Evolutionary conservation across 2,329 filamentous ascomycete species (phyloP).

Genomic region (Exophiala calicioides): DNA sequence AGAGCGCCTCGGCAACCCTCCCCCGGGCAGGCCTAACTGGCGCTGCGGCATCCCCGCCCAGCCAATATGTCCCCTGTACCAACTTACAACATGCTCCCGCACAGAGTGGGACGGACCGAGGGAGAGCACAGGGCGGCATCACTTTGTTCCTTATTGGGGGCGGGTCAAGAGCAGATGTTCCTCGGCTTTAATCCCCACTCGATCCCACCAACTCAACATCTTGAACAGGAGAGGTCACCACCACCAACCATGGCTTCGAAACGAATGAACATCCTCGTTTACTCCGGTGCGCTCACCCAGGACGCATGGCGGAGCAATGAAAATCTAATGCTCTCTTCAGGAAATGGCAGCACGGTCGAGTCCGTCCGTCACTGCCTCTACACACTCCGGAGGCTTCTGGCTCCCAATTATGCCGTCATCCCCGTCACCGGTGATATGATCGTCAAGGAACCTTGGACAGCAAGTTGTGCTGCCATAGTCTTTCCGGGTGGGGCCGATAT

Average conservation of each 20-base stretch:
- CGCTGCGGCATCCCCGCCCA: too few species aligned
- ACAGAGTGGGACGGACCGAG: too few species aligned
- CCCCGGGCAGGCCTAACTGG: too few species aligned
- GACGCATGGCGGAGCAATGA: conserved; percentile 32
- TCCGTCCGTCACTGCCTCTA: conserved; percentile 89
- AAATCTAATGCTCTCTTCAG: conserved; percentile 50
- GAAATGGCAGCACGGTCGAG: conserved; percentile 80
- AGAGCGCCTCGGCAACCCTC: too few species aligned
- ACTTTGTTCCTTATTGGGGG: too few species aligned
- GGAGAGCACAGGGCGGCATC: too few species aligned
- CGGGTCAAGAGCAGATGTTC: too few species aligned
- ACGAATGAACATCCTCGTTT: conserved; percentile 88
- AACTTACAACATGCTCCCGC: too few species aligned
- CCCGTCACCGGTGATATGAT: conserved; percentile 76
- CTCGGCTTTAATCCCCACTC: neutral
- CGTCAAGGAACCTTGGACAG: conserved; percentile 86
- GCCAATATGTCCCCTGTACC: too few species aligned
- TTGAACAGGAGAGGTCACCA: conserved; percentile 1
- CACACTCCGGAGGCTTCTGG: conserved; percentile 80
- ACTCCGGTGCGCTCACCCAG: conserved; percentile 65
- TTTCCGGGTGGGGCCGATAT: conserved; percentile 93
- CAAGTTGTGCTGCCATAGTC: conserved; percentile 84
- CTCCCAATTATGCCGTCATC: conserved; percentile 89
- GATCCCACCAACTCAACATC: conserved; percentile 3
- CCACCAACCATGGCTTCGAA: conserved; percentile 59